phyloP scores from a whole-genome alignment of 331 rosid genomes.

The Phaseolus coccineus region DNA sequence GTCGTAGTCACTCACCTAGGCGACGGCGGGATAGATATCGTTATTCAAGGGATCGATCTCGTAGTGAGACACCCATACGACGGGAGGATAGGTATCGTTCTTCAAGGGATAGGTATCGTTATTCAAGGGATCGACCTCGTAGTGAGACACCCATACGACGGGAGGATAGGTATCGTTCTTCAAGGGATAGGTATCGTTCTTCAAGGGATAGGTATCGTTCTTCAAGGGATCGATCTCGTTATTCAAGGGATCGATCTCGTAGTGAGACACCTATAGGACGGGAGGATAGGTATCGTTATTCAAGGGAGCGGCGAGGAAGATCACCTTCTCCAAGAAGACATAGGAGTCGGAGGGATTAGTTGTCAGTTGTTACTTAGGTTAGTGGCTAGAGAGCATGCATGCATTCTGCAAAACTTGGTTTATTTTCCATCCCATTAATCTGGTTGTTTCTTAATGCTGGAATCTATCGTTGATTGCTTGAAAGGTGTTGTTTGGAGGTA shows the following conservation, averaged over 20 bases:
- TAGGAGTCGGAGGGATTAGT: not conserved
- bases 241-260: too few relatives aligned
- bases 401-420: not conserved
- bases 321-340: conserved; percentile 13
- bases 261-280: too few relatives aligned
- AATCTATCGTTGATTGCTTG: not conserved
- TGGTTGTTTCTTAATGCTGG: not conserved
- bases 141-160: too few relatives aligned
- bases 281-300: not conserved
- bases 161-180: not conserved
- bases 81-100: too few relatives aligned
- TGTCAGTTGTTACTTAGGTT: not conserved
- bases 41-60: too few relatives aligned
- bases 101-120: conserved; percentile 41
- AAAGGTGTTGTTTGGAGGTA: not conserved
- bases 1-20: not conserved
- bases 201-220: too few relatives aligned
- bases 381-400: not conserved
- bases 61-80: too few relatives aligned
- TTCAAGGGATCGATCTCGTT: too few relatives aligned
- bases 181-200: conserved; percentile 38
- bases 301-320: conserved; percentile 53
- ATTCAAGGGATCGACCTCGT: too few relatives aligned
- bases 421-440: not conserved
- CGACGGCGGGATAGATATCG: not conserved